Conservation (phyloP, 2,329 filamentous ascomycete genomes). For the Pezicula carpinea region DNA sequence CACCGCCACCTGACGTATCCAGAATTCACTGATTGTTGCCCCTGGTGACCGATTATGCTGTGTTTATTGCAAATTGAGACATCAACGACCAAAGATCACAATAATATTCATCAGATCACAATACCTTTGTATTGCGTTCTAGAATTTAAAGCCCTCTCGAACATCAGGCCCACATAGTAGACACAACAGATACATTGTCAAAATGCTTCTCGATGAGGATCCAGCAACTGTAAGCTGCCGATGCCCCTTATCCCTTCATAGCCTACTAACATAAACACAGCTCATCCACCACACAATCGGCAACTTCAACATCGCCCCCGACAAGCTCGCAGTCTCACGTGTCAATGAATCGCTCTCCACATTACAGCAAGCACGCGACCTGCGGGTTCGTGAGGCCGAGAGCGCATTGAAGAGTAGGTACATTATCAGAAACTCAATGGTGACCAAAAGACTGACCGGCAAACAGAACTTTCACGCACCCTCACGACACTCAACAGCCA, state of each 20-base stretch:
- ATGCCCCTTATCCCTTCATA: neutral
- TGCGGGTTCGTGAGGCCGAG: conserved; percentile 69
- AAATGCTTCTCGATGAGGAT: conserved; percentile 92
- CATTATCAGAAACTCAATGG: conserved; percentile 21
- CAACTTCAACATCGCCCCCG: conserved; percentile 92
- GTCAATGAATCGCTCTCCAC: conserved; percentile 79
- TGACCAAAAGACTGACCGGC: conserved; percentile 4
- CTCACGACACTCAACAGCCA: conserved; percentile 71
- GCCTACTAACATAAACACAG: conserved; percentile 37
- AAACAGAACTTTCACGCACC: conserved; percentile 61
- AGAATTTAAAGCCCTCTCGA: no score
- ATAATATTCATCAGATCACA: no score
- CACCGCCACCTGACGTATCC: conserved; percentile 2
- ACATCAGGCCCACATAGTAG: neutral
- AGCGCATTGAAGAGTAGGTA: conserved; percentile 54
- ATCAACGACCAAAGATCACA: neutral
- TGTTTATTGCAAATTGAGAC: neutral
- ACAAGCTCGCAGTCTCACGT: conserved; percentile 78
- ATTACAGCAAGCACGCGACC: conserved; percentile 77
- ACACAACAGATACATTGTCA: conserved; percentile 31
- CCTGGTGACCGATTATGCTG: neutral
- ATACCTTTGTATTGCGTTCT: no score
- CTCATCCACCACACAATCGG: conserved; percentile 87
- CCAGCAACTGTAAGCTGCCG: conserved; percentile 66
- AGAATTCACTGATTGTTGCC: conserved; percentile 1